Evolutionary conservation across 805 yeast genomes (phyloP).

Genomic region (Geotrichum ghanense): DNA sequence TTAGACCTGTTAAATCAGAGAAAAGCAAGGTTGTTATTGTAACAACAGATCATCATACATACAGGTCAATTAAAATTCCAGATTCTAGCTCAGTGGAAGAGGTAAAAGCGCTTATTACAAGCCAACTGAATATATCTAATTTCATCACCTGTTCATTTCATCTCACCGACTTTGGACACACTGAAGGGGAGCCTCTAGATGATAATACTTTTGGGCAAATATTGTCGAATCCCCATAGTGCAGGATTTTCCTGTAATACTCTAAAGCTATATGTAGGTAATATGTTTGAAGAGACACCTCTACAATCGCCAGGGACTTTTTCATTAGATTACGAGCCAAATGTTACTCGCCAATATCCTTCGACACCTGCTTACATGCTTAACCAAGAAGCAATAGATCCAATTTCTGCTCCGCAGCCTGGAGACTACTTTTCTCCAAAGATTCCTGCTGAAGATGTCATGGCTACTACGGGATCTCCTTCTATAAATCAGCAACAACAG

Average conservation of each 20-base stretch:
- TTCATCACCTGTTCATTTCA: constrained; percentile 29
- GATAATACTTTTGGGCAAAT: constrained; percentile 9
- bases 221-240: constrained; percentile 4
- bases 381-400: constrained; percentile 31
- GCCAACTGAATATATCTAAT: constrained; percentile 25
- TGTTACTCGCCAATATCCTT: constrained; percentile 33
- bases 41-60: constrained; percentile 52
- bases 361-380: constrained; percentile 59
- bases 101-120: constrained; percentile 32
- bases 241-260: constrained; percentile 2
- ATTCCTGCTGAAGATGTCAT: not conserved
- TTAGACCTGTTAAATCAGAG: constrained; percentile 28
- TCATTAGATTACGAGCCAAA: constrained; percentile 6
- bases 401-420: constrained; percentile 9
- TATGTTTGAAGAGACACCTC: constrained; percentile 4
- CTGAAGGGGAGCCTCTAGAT: constrained; percentile 23
- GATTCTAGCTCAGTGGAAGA: constrained; percentile 22
- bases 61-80: constrained; percentile 35
- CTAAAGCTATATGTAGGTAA: constrained; percentile 15
- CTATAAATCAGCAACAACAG: not conserved
- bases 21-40: constrained; percentile 34
- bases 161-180: constrained; percentile 57
- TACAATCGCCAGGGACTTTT: constrained; percentile 8
- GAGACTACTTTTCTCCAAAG: not conserved
- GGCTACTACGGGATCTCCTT: not conserved